Conservation (phyloP, 2,329 filamentous ascomycete species). For the Exophiala sp. region DNA sequence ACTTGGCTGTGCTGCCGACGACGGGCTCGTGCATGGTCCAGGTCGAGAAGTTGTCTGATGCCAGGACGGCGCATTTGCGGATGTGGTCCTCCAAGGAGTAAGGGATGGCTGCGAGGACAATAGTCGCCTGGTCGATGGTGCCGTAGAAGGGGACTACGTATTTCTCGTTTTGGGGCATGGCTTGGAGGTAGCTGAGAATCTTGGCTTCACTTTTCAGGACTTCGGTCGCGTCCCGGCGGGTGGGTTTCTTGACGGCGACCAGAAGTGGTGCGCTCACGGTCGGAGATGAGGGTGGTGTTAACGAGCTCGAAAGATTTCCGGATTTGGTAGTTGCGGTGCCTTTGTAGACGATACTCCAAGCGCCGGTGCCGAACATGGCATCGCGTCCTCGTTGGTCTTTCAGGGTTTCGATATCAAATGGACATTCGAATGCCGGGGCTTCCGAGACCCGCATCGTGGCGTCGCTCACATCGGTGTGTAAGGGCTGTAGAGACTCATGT, state of each 20-base stretch:
- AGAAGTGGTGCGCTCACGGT: constrained; percentile 25
- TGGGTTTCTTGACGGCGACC: constrained; percentile 45
- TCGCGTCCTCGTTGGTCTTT: constrained; percentile 28
- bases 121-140: constrained; percentile 38
- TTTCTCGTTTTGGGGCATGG: constrained; percentile 32
- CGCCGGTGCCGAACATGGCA: constrained; percentile 43
- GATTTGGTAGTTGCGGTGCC: constrained; percentile 26
- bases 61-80: constrained; percentile 32
- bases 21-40: constrained; percentile 46
- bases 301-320: constrained; percentile 12
- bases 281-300: constrained; percentile 36
- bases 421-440: constrained; percentile 18
- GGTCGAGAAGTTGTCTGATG: constrained; percentile 35
- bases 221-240: constrained; percentile 38
- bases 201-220: constrained; percentile 43
- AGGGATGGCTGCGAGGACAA: constrained; percentile 46
- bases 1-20: constrained; percentile 36
- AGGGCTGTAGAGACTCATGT: constrained; percentile 2
- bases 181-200: constrained; percentile 39
- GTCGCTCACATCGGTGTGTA: constrained; percentile 10
- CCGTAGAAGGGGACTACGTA: constrained; percentile 47
- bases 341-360: constrained; percentile 48
- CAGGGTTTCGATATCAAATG: constrained; percentile 24
- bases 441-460: neutral
- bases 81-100: constrained; percentile 42